Base-by-base conservation (phyloP, 164 flowering plant genomes). In the Aristolochia fimbriata region DNA sequence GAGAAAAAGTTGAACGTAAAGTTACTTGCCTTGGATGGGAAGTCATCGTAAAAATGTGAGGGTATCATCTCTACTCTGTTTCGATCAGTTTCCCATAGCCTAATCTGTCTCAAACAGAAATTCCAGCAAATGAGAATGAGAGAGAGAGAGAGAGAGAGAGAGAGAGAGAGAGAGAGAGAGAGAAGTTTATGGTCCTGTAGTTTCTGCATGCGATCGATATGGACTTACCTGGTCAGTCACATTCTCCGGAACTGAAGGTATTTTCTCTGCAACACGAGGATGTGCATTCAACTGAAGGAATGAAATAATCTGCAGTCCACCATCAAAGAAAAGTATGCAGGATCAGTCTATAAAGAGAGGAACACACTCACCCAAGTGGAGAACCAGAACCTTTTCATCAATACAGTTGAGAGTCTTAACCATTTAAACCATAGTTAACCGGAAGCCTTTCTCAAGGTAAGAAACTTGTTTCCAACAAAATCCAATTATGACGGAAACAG, bases 231-330 rank as follows among this genome's bases (percentile, higher is more conserved):
- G 98, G 73, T 91, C 98, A 11, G 91, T 82, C 49, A 92, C 98
- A 71, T 92, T 92, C 74, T 92, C 96, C 14, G 98, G 98, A 12
- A 92, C 91, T 61, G 90, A 54, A 41, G 97, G 98, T 63, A 75
- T 61, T 69, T 78, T 81, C 27, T 84, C 84, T 41, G 91, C 87
- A 59, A 86, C 96, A 66, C 96, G 93, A 75, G 98, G 91, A 80
- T 92, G 98, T 33, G 96, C 90, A 79, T 92, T 89, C 77, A 87
- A 96, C 74, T 87, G 98, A 53, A 92, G 91, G 69, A 92, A 89
- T 55, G 84, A 69, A 55, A 92, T 66, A 67, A 92, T 89, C 98
- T 92, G 91, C 86, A 76, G 60, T 16, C 13, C 52, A 57, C 33
- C 48, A 13, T 52, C 27, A 48, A n/a, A 54, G 19, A 20, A 61